Base-by-base conservation (phyloP, 2,329 filamentous ascomycete species). In the Phaeomoniella chlamydospora region DNA sequence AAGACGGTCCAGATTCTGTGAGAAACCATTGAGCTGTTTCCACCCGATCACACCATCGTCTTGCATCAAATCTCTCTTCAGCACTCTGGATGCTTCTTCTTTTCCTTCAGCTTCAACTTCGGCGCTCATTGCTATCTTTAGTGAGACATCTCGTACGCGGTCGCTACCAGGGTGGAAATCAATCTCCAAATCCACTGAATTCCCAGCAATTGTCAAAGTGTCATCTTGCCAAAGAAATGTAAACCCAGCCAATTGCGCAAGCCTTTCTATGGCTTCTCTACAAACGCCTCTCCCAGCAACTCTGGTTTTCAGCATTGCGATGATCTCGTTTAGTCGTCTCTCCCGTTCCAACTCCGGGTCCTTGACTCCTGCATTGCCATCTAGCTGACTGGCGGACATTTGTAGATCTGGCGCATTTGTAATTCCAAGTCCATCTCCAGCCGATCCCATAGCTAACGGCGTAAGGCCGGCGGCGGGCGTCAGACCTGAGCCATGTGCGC, bases 211-310 rank as follows among this genome's bases (percentile, higher is more conserved):
- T 33, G 52, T 63, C 31, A 65, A 50, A 39, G 54, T 57, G 30
- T 64, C 56, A 12, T 64, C 59, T 41, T 64, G 59, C 59, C 59
- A 64, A 30, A 63, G 57, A 11, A 58, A 61, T 34, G 62, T 59
- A 18, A 65, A 62, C 2, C 59, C 61, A 39, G 63, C 57, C 2
- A 64, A 45, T 34, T 54, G 51, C 15, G 54, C 58, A 15, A 64
- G 36, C 34, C 59, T 50, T 40, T 65, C 59, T 17, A 64, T 49
- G 0, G 57, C 54, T 34, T 63, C 59, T 12, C 61, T 50, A 35
- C 58, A 61, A 17, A 64, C 53, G 2, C 60, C 61, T 37, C 59
- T 51, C 5, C 61, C 61, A 2, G 56, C 50, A 4, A 63, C 55
- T 2, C 58, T 53, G 12, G 53, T 49, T 19, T 57, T 56, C 13